Percentiles rank a stretch among this genome's conserved stretches.
These are phyloP conservation scores for Hypomontagnella submonticulosa DNA, from an alignment of 495 filamentous ascomycete genomes.

Conservation along the genomic window DNA sequence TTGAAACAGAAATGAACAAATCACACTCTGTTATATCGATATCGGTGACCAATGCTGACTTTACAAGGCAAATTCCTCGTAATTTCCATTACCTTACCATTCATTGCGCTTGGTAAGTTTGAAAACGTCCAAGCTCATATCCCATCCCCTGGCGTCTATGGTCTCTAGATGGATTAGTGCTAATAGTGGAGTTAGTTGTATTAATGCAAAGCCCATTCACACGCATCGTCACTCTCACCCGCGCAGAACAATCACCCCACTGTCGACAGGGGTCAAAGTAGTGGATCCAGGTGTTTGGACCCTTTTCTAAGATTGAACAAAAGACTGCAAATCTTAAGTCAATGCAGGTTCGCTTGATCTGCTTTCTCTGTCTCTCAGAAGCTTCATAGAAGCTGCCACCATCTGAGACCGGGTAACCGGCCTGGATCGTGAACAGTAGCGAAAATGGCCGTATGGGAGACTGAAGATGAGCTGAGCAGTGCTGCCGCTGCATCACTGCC, in stretches of 20 bases:
- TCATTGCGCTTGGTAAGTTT: conserved; percentile 29
- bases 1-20: conserved; percentile 26
- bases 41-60: conserved; percentile 22
- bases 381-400: conserved; percentile 15
- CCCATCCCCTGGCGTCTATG: conserved; percentile 22
- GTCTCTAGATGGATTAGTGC: conserved; percentile 36
- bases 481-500: conserved; percentile 66
- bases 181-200: conserved; percentile 46
- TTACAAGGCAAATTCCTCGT: conserved; percentile 32
- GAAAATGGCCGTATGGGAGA: conserved; percentile 63
- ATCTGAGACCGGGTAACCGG: conserved; percentile 40
- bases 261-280: conserved; percentile 33
- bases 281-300: conserved; percentile 44
- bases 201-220: conserved; percentile 42
- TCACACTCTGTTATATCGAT: conserved; percentile 28
- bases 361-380: conserved; percentile 25
- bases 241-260: conserved; percentile 40
- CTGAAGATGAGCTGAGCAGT: conserved; percentile 64
- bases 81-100: conserved; percentile 40
- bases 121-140: conserved; percentile 37
- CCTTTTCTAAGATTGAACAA: conserved; percentile 44
- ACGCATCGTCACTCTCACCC: conserved; percentile 37
- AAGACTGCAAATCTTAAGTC: conserved; percentile 35
- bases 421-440: conserved; percentile 23
- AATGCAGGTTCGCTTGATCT: conserved; percentile 30